Base-by-base conservation (phyloP, 306 rosid species). In the Castanea sativa region DNA sequence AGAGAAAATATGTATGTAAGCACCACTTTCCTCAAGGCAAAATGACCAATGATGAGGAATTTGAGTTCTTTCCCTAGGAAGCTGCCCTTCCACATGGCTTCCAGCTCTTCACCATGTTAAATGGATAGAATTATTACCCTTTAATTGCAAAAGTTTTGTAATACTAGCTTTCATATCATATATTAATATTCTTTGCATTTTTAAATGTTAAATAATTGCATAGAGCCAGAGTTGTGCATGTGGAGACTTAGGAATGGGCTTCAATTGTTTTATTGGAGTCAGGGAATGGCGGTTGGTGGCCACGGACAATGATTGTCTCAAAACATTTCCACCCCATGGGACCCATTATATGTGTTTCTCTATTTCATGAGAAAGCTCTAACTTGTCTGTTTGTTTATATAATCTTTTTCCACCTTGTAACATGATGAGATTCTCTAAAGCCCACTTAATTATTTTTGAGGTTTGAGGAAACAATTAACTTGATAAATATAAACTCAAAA, bases 141-240 rank as follows among this genome's bases (percentile, higher is more conserved):
- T 69, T 83, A 78, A 79, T 84, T 79, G 86, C 60, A 30, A 52
- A 80, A 68, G 55, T 51, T 21, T 73, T 78, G 45, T 76, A 76
- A 79, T 82, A 73, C 51, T 55, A 11, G 27, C 63, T 77, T 29
- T 76, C 63, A 55, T 65, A 21, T 30, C n/a, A 20, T n/a, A 79
- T 70, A 41, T 41, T 41, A 41, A 41, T 41, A 41, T 41, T 41
- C 30, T 0, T 30, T 19, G 49, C 13, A 15, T 58, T 76, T 61
- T 43, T 23, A 18, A 55, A 55, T 32, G 41, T 52, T 64, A 72
- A 49, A 64, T 76, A 57, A 80, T 85, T 87, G 85, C 77, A 78
- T 49, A 71, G 60, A 65, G 93, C 86, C 91, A 87, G 90, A 82
- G 84, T 85, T 80, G 78, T 85, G 90, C 97, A 90, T 89, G 95